These are phyloP conservation scores for Hysterium pulicare DNA, from an alignment of 2,329 filamentous ascomycete species.

Conservation along the genomic window DNA sequence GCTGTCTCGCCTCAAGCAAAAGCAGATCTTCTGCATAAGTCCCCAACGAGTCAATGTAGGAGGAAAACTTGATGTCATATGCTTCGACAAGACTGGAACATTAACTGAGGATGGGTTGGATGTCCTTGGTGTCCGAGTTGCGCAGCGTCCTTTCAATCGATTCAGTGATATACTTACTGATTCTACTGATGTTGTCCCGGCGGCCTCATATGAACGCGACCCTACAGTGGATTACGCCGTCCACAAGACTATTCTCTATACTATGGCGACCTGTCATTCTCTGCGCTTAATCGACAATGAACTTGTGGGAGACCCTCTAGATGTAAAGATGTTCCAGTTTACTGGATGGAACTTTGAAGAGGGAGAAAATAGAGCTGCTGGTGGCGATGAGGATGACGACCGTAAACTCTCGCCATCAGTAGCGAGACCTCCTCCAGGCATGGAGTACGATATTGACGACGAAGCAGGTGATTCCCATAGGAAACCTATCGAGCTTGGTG, in stretches of 20 bases:
- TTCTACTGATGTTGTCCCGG: conserved; percentile 56
- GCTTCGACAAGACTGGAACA: conserved; percentile 99
- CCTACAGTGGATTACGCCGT: conserved; percentile 58
- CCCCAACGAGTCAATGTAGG: conserved; percentile 96
- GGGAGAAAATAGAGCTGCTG: conserved; percentile 65
- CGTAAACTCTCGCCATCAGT: conserved; percentile 82
- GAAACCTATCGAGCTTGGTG: conserved; percentile 75
- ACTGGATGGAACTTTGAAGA: conserved; percentile 92
- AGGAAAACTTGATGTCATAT: conserved; percentile 92
- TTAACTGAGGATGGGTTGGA: conserved; percentile 95
- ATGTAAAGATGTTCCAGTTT: conserved; percentile 98
- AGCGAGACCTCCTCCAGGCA: conserved; percentile 69
- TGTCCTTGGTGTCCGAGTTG: conserved; percentile 81
- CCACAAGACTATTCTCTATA: conserved; percentile 74
- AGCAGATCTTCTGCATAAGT: conserved; percentile 95
- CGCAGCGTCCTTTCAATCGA: conserved; percentile 58
- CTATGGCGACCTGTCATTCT: conserved; percentile 97
- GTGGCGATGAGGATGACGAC: conserved; percentile 71
- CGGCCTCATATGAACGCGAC: conserved; percentile 54
- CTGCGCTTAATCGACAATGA: conserved; percentile 82
- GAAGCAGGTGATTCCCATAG: conserved; percentile 41
- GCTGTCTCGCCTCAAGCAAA: conserved; percentile 76
- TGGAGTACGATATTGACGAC: conserved; percentile 57
- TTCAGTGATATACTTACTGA: conserved; percentile 77
- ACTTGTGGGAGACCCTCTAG: conserved; percentile 86